Conservation (phyloP, 768 basidiomycete species). For the Tricholoma terreum region DNA sequence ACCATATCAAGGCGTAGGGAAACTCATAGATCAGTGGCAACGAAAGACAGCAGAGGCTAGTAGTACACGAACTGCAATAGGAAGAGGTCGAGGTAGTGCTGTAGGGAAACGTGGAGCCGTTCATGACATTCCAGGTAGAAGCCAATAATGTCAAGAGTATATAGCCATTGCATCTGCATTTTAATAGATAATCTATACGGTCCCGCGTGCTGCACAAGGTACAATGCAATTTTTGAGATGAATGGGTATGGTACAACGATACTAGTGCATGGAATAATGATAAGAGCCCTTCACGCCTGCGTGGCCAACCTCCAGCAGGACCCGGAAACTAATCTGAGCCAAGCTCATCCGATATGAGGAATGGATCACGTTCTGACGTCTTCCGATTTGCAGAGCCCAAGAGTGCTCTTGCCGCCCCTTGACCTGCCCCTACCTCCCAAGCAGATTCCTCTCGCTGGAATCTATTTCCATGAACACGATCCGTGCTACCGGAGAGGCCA, state of each 20-base stretch:
- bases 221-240: too few species aligned
- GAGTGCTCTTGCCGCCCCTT: constrained; percentile 46
- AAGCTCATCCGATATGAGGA: constrained; percentile 20
- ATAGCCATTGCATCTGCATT: constrained; percentile 8
- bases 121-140: constrained; percentile 15
- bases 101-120: constrained; percentile 37
- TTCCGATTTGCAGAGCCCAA: constrained; percentile 19
- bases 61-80: constrained; percentile 25
- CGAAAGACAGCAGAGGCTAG: constrained; percentile 67
- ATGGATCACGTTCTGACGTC: constrained; percentile 9
- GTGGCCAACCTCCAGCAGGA: neutral
- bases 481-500: constrained; percentile 48
- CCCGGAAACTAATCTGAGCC: constrained; percentile 20
- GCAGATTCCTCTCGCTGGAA: constrained; percentile 33
- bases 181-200: neutral
- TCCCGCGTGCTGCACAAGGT: too few species aligned
- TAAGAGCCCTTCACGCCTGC: neutral
- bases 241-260: too few species aligned
- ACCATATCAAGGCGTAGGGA: constrained; percentile 80
- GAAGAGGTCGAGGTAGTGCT: constrained; percentile 35
- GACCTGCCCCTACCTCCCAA: constrained; percentile 54
- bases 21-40: constrained; percentile 87
- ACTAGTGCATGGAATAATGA: constrained; percentile 9
- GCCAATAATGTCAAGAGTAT: constrained; percentile 5
- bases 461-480: constrained; percentile 39